Conservation (phyloP, 768 basidiomycete genomes). For the Boletus sp. region DNA sequence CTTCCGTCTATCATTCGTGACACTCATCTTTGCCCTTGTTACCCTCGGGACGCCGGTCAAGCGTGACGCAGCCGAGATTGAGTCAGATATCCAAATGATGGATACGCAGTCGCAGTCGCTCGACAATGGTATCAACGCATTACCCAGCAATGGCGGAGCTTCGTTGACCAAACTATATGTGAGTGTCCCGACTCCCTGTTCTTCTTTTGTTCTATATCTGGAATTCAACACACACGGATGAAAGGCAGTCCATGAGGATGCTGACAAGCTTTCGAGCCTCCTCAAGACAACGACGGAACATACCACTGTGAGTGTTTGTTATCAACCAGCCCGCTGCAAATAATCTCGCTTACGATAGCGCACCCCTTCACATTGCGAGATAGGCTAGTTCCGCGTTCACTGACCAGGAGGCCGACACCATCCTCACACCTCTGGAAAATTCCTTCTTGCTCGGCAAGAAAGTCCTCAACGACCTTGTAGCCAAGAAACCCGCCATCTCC, state of each 20-base stretch:
- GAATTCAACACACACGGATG: neutral
- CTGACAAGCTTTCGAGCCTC: accelerated
- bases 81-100: neutral
- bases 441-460: neutral
- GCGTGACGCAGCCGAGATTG: neutral
- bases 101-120: accelerated
- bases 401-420: neutral
- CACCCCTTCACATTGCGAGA: neutral
- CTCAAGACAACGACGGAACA: neutral
- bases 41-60: constrained; percentile 11
- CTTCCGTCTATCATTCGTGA: constrained; percentile 10
- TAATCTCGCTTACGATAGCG: neutral
- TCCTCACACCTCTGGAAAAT: accelerated
- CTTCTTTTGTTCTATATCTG: neutral
- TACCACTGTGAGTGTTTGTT: neutral
- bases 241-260: neutral
- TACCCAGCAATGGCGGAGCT: neutral
- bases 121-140: neutral
- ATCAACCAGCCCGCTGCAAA: neutral
- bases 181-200: neutral
- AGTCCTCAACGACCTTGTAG: neutral
- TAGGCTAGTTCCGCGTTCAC: neutral
- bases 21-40: constrained; percentile 8
- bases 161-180: accelerated
- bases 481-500: neutral